Base-by-base conservation (phyloP, 805 yeast species). In the Brettanomyces bruxellensis region DNA sequence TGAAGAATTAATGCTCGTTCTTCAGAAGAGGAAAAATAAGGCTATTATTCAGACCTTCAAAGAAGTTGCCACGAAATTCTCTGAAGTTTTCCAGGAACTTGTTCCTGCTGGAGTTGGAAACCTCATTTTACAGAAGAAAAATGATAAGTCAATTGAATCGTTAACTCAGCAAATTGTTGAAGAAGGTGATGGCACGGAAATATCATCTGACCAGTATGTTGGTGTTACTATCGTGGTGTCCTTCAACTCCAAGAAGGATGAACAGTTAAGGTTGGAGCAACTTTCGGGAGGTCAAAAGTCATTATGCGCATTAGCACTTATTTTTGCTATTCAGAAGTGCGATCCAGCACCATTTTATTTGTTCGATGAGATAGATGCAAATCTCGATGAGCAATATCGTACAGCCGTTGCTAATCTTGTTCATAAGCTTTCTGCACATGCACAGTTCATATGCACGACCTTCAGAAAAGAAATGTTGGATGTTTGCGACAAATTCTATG, bases 341-440 rank as follows among this genome's bases (percentile, higher is more conserved):
- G 98, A 93, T 55, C 98, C 98, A 9, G 97, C 97, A 7, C 97
- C 98, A 43, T 93, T 93, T 62, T 93, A 93, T 60, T 66, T 93
- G 41, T 91, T 93, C 64, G 99, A 93, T 65, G 99, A 93, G 68
- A 84, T 93, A 49, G 99, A 93, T 67, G 97, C 98, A 4, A 93
- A 91, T 55, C 71, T 93, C 51, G 99, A 93, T 65, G 79, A 95
- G 3, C 96, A 86, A 58, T 91, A 90, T 59, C 76, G 99, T 56
- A 76, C 86, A 0, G 79, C 96, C 0, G 95, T 93, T 22, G 96
- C 98, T 0, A 66, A 71, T 34, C 68, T 86, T 70, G 81, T 93
- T 46, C 72, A 78, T 52, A 72, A 76, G 34, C 65, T 90, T 46
- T 78, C 96, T 22, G 56, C 55, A 5, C 65, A 73, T 46, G 95